Conservation (phyloP, 2,329 filamentous ascomycete genomes). For the Penicillium hordei region DNA sequence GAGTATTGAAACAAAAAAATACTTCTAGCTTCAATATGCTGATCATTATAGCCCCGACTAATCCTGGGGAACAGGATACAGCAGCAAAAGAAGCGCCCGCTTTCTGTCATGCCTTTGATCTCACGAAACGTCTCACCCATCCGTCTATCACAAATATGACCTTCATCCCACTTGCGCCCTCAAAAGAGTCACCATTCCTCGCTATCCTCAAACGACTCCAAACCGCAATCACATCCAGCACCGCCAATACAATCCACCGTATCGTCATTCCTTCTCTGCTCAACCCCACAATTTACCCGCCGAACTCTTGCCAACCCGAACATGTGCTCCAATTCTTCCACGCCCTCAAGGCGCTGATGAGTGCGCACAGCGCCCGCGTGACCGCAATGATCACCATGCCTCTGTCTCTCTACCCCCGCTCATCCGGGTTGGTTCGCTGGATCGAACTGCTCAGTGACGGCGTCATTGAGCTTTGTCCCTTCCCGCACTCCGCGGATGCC, state of each 20-base stretch:
- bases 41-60: slow-evolving; percentile 29
- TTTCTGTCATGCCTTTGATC: slow-evolving; percentile 74
- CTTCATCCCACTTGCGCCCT: slow-evolving; percentile 50
- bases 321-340: slow-evolving; percentile 80
- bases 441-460: slow-evolving; percentile 82
- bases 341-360: slow-evolving; percentile 70
- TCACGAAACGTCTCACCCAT: slow-evolving; percentile 64
- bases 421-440: slow-evolving; percentile 75
- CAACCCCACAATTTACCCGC: slow-evolving; percentile 79
- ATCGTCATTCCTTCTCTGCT: slow-evolving; percentile 82
- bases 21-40: slow-evolving; percentile 15
- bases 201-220: slow-evolving; percentile 62
- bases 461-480: slow-evolving; percentile 79
- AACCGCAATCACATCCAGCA: slow-evolving; percentile 56
- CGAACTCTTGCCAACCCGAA: slow-evolving; percentile 66
- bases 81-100: slow-evolving; percentile 37
- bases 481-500: slow-evolving; percentile 59
- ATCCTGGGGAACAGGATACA: slow-evolving; percentile 45
- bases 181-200: slow-evolving; percentile 58
- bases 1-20: slow-evolving; percentile 32
- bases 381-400: slow-evolving; percentile 77
- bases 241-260: slow-evolving; percentile 68
- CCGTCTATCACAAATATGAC: slow-evolving; percentile 54
- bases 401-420: slow-evolving; percentile 74
- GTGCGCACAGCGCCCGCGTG: slow-evolving; percentile 63